Evolutionary conservation across 371 early-diverging fungal species (phyloP), one percentile per base, ranked within the genome.

Genomic region (Blakeslea trispora): DNA sequence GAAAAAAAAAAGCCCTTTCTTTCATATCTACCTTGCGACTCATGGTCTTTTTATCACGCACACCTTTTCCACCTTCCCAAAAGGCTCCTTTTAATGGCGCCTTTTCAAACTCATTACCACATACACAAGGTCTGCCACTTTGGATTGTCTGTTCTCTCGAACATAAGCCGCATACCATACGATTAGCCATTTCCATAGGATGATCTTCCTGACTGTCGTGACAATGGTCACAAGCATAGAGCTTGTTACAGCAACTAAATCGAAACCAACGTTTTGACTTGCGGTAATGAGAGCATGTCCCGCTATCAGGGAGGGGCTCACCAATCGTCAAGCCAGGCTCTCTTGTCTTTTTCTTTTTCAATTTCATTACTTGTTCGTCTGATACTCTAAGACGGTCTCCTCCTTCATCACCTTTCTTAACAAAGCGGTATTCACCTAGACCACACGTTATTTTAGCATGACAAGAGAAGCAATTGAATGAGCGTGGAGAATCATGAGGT

Each of bases 11-110:
- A 49, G n/a, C n/a, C n/a, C 28, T 5, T 28, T 28, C 28, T 7
- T 19, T 19, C 8, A 4, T 37, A 5, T n/a, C 57, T 73, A 77
- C 96, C 72, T 91, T 94, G 53, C 86, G 81, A 65, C 84, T 92
- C 97, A 99, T 94, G 23, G 80, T 66, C 2, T 59, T 51, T 57
- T 80, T 82, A 60, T 97, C 88, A 19, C 99, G 74, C 11, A 88
- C 89, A 6, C 99, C 99, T 57, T 91, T 83, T 18, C 99, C 99
- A 21, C 98, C 99, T 75, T 99, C 97, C 99, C 99, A 99, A 61
- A 91, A 96, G 4, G 86, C 83, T 0, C 81, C 66, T 50, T 72
- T 69, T 31, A 51, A 60, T 3, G 56, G 58, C 7, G 48, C 53
- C 19, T 59, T 59, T 48, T 71, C 74, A 50, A 94, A 83, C 46